Evolutionary conservation across 345 rosid species (phyloP), one percentile per base, ranked within the genome.

Genomic region (Eucalyptus curtisii): DNA sequence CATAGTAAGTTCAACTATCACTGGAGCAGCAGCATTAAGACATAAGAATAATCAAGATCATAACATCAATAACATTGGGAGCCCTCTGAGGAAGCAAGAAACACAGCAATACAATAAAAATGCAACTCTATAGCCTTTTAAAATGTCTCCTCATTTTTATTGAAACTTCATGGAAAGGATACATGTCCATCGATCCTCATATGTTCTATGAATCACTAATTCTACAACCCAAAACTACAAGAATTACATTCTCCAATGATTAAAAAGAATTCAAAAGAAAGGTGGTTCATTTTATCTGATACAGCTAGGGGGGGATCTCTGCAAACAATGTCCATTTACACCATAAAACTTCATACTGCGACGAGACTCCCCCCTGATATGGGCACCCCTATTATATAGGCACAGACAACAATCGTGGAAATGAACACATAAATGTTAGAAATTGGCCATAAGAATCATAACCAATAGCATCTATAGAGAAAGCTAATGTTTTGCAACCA

Each of bases 391-490:
- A 37, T 76, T 40, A 76, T 76, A 76, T 76, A 76, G 84, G 84
- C 84, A 81, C 87, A 79, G 89, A 80, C 88, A 85, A 87, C 88
- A 91, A 90, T 91, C 24, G 87, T 88, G 90, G 47, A 76, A 40
- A 76, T 76, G 93, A 92, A 90, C 47, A 80, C 91, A 91, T 88
- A 93, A 91, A 89, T 89, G 76, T 87, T 79, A 90, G 92, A 93
- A 90, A 64, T 59, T 93, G 92, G 91, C 92, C 92, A 89, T 88
- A 96, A 92, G 92, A 91, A 92, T 91, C 90, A 89, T 87, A 91
- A 90, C 88, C 93, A 93, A 92, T 91, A 90, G 92, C 87, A 92
- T 89, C 89, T 91, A 79, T 17, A 79, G 84, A 89, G 94, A 90
- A 89, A 64, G 92, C 91, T n/a, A 90, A 88, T 91, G 88, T 76